Evolutionary conservation across 2,329 filamentous ascomycete species (phyloP).

Genomic region (Trichophyton verrucosum): DNA sequence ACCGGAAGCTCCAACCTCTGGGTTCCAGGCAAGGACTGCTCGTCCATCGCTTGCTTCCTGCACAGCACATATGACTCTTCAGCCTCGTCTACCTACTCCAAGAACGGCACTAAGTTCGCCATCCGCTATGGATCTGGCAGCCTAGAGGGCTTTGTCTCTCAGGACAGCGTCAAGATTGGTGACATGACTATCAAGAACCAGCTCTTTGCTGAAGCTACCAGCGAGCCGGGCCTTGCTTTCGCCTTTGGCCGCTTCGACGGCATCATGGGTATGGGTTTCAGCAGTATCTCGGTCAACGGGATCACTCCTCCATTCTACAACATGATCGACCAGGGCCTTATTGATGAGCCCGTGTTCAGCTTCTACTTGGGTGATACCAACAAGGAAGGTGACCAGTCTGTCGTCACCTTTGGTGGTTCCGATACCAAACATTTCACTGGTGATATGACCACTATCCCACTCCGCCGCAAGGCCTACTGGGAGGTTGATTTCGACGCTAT

Average conservation of each 20-base stretch:
- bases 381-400: conserved; percentile 61
- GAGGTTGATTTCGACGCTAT: conserved; percentile 94
- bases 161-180: conserved; percentile 75
- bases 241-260: conserved; percentile 96
- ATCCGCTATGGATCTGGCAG: conserved; percentile 93
- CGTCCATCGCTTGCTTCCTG: conserved; percentile 94
- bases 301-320: conserved; percentile 95
- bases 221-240: conserved; percentile 90
- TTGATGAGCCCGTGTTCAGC: conserved; percentile 87
- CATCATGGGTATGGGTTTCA: conserved; percentile 86
- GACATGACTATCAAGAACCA: conserved; percentile 80
- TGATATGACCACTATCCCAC: conserved; percentile 81
- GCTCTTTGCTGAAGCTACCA: conserved; percentile 91
- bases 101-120: conserved; percentile 83
- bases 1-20: conserved; percentile 98
- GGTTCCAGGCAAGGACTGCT: conserved; percentile 84
- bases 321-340: conserved; percentile 75
- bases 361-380: conserved; percentile 82
- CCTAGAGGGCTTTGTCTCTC: conserved; percentile 84
- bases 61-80: conserved; percentile 94
- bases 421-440: conserved; percentile 72
- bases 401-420: conserved; percentile 80
- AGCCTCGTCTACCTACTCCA: conserved; percentile 77
- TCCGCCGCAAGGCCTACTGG: conserved; percentile 99
- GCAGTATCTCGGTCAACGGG: conserved; percentile 92